A percentile compares a stretch with the other conserved stretches of the same genome.
These are phyloP conservation scores for Capronia americana DNA, from an alignment of 2,329 filamentous ascomycete genomes.

Conservation along the genomic window DNA sequence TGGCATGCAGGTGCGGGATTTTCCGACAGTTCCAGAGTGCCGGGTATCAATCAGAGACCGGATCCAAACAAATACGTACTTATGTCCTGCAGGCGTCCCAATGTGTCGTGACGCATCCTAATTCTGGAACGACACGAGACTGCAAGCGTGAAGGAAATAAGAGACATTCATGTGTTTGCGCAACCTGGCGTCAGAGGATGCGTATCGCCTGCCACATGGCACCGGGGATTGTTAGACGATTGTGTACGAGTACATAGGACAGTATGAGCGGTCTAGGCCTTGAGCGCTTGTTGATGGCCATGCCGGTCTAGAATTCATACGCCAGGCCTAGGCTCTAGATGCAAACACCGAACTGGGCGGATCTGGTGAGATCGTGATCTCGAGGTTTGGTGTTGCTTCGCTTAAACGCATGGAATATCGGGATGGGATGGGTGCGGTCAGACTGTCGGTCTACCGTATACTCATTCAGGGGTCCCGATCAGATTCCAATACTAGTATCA, in stretches of 20 bases:
- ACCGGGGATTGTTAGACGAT: neutral
- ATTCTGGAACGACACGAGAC: neutral
- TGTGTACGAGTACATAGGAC: neutral
- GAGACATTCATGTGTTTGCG: neutral
- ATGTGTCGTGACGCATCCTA: neutral
- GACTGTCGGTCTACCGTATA: neutral
- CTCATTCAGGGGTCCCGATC: neutral
- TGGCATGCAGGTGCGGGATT: slow-evolving; percentile 2
- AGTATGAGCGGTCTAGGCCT: neutral
- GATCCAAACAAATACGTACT: neutral
- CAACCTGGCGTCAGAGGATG: neutral
- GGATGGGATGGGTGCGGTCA: neutral
- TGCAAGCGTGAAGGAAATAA: neutral
- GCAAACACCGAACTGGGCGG: neutral
- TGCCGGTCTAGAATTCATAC: neutral
- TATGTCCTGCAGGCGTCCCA: neutral
- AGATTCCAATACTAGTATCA: neutral
- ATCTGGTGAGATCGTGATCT: neutral
- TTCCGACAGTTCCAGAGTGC: slow-evolving; percentile 1
- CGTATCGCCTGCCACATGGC: slow-evolving; percentile 3
- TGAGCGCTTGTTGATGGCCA: neutral
- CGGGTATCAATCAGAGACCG: neutral
- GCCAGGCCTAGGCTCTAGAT: neutral
- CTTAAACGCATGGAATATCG: slow-evolving; percentile 5
- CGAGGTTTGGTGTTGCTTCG: slow-evolving; percentile 1